Base-by-base conservation (phyloP, 1,284 basidiomycete species). In the Ustilago vetiveriae region DNA sequence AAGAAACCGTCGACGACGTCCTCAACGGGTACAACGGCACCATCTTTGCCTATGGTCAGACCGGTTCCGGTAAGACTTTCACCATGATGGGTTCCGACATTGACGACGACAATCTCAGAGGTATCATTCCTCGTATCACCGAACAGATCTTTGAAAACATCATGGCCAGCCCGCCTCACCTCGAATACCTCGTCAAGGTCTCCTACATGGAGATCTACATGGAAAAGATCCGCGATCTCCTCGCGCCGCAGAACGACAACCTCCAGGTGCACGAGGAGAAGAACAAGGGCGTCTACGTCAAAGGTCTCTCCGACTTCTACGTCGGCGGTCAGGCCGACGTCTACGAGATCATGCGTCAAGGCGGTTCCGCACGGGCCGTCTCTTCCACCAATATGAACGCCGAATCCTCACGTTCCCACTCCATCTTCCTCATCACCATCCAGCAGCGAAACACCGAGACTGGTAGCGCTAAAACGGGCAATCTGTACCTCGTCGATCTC, bases 121-220 rank as follows among this genome's bases (percentile, higher is more conserved):
- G 96, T 82, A 91, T 99, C 67, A 98, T 98, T 74, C 96, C 96
- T 52, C 90, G 96, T 56, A 98, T 98, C 78, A 96, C 95, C 4
- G 94, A 98, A 82, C 95, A 98, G 83, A 98, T 99, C 82, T 99
- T 99, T 82, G 91, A 94, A 67, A 94, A 92, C 51, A 99, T 99
- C 82, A 89, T 96, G 71, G 89, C 92, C 75, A 96, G 94, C 53
- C 95, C 98, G 75, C 88, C 92, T 36, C 92, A 93, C 82, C 86
- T 98, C 66, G 96, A 99, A 83, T 99, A 98, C 83, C 88, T 98
- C 56, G 96, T 99, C 83, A 99, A 99, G 85, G 96, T 98, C 51
- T 97, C 94, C 32, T 99, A 98, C 83, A 97, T 99, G 94, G 96
- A 99, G 83, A 98, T 99, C 72, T 99, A 99, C 84, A 88, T 98